These are phyloP conservation scores for Ogataea dorogensis DNA, from an alignment of 805 yeast species.

Conservation along the genomic window DNA sequence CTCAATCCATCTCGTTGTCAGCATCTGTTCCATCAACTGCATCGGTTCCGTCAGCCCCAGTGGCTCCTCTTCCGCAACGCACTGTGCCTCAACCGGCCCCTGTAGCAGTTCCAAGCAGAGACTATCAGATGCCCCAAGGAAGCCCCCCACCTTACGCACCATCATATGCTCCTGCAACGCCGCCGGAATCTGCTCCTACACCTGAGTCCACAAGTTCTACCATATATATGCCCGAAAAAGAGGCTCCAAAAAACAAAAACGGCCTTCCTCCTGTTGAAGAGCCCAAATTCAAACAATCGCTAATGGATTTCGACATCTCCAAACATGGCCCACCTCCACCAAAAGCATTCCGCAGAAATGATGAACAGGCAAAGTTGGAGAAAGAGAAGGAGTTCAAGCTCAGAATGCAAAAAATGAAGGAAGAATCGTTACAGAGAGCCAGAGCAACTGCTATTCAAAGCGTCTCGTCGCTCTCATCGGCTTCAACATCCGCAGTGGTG, in stretches of 20 bases:
- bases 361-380: slow-evolving; percentile 25
- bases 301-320: slow-evolving; percentile 37
- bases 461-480: slow-evolving; percentile 2
- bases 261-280: slow-evolving; percentile 18
- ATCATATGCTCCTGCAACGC: neutral
- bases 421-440: slow-evolving; percentile 31
- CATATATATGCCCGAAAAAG: slow-evolving; percentile 1
- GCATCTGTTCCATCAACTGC: too few species aligned
- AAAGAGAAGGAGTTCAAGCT: slow-evolving; percentile 25
- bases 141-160: slow-evolving; percentile 7
- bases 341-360: slow-evolving; percentile 29
- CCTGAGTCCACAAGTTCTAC: neutral
- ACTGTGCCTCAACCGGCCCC: slow-evolving; percentile 6
- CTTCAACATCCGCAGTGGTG: slow-evolving; percentile 7
- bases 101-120: slow-evolving; percentile 5
- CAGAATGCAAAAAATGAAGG: slow-evolving; percentile 29
- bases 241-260: slow-evolving; percentile 8
- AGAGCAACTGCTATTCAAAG: slow-evolving; percentile 11
- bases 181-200: neutral
- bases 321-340: slow-evolving; percentile 50
- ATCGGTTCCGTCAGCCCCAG: too few species aligned
- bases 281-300: slow-evolving; percentile 29
- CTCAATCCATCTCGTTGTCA: too few species aligned
- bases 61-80: slow-evolving; percentile 2
- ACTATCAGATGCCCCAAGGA: slow-evolving; percentile 12